Base-by-base conservation (phyloP, 305 asterid species). In the Plantago coronopus region DNA sequence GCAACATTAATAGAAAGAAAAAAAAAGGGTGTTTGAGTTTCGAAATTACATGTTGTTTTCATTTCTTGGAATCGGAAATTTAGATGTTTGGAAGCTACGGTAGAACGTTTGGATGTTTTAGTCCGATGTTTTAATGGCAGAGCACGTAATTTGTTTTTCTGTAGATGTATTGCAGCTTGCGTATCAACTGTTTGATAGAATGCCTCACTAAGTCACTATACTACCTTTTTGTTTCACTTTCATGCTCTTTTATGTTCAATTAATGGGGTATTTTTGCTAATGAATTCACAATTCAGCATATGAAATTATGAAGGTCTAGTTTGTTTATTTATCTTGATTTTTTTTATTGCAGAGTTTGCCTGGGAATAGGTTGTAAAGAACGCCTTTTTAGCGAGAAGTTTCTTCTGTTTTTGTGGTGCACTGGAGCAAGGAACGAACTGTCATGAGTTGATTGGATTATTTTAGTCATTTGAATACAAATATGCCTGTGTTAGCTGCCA, bases 401-500 rank as follows among this genome's bases (percentile, higher is more conserved):
- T 45, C 43, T 38, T 53, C 49, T 38, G 18, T 45, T 17, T 61
- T 43, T 49, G 11, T 31, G 38, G 5, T 5, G 27, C 25, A 22
- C 48, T 25, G 16, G 37, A 17, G 42, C 23, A 54, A 18, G 19
- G 23, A 40, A 69, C 65, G 49, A 66, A 62, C 47, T 37, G 22
- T 54, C 50, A 71, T 67, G 73, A 65, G 60, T 50, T 61, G 43
- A 66, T 53, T 31, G 15, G 55, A 17, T 61, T 21, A 15, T 29
- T 58, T 57, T 18, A 48, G 63, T 59, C 54, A 25, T 25, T 23
- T 34, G 16, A 60, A 14, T 31, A 40, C 54, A 66, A 72, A 63
- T 31, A 85, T 85, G 95, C 68, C 78, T 66, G 59, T 76, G 62
- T 68, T 82, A 69, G 81, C 76, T 58, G 85, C 88, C 25, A 75